Evolutionary conservation across 805 yeast genomes (phyloP).

Genomic region (Teunomyces tritomae): DNA sequence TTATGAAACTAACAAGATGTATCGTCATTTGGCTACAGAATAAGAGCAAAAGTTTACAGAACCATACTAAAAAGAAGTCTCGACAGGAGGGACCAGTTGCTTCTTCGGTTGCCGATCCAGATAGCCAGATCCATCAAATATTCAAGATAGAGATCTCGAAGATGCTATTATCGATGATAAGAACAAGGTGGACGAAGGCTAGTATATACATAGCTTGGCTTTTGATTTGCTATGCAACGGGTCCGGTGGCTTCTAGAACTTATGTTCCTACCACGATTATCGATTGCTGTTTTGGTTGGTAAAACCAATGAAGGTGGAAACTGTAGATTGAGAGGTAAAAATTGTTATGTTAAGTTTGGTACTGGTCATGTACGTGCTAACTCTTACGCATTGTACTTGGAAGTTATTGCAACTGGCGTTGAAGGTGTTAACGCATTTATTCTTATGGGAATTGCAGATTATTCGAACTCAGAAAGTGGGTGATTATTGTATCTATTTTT

Average conservation of each 20-base stretch:
- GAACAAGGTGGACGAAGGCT: conserved; percentile 15
- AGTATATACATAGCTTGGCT: conserved; percentile 32
- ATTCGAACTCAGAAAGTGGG: conserved; percentile 34
- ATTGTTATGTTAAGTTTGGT: conserved; percentile 38
- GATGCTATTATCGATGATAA: not conserved
- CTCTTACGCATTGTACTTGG: conserved; percentile 37
- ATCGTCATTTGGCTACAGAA: not conserved
- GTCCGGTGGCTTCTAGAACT: conserved; percentile 41
- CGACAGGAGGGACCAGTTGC: not conserved
- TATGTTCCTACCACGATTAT: conserved; percentile 40
- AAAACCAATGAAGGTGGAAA: conserved; percentile 17
- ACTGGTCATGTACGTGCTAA: conserved; percentile 29
- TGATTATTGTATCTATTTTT: conserved; percentile 28
- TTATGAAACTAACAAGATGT: not conserved
- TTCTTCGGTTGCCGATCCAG: not conserved
- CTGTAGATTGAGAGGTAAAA: conserved; percentile 30
- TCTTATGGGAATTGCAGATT: conserved; percentile 43
- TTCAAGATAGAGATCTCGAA: not conserved
- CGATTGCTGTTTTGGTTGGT: conserved; percentile 32
- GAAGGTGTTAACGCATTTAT: conserved; percentile 36
- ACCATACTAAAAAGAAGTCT: not conserved
- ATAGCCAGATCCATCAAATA: not conserved
- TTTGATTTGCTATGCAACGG: conserved; percentile 38
- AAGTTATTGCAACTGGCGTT: conserved; percentile 34
- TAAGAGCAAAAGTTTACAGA: not conserved